Conservation (phyloP, 2,329 filamentous ascomycete species). For the Botrytis porri region DNA sequence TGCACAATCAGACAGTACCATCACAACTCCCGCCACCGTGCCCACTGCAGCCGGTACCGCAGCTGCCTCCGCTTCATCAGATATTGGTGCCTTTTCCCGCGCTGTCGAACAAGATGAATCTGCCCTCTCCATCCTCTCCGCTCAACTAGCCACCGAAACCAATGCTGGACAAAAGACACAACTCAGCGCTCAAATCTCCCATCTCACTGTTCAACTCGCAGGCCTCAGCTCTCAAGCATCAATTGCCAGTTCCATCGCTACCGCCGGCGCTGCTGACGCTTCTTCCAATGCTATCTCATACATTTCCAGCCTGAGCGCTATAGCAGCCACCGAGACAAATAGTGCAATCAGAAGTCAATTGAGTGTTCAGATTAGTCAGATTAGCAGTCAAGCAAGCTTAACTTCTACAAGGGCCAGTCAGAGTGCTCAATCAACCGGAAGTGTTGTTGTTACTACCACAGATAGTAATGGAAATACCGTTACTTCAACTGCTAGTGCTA, state of each 20-base stretch:
- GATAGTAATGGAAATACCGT: neutral
- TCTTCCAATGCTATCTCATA: neutral
- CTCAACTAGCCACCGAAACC: conserved; percentile 1
- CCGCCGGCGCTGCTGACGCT: neutral
- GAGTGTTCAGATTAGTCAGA: conserved; percentile 17
- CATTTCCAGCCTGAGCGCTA: conserved; percentile 11
- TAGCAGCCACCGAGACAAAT: conserved; percentile 8
- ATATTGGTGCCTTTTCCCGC: conserved; percentile 9
- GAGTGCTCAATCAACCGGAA: neutral
- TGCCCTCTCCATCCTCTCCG: neutral
- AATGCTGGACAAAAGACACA: conserved; percentile 2
- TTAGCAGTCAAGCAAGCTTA: conserved; percentile 5
- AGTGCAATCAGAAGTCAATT: conserved; percentile 9
- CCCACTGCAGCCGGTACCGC: neutral
- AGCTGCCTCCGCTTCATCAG: neutral
- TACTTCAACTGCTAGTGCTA: neutral
- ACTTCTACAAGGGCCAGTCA: conserved; percentile 24
- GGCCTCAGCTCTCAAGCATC: conserved; percentile 2
- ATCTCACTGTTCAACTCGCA: neutral
- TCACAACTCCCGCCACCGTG: neutral
- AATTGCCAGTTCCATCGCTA: neutral
- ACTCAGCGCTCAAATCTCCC: conserved; percentile 9
- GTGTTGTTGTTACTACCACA: neutral
- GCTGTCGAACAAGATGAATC: neutral
- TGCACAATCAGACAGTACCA: conserved; percentile 4